Percentiles rank a stretch among this genome's conserved stretches.
These are phyloP conservation scores for Candida mesenterica DNA, from an alignment of 1,139 yeast genomes.

Conservation along the genomic window DNA sequence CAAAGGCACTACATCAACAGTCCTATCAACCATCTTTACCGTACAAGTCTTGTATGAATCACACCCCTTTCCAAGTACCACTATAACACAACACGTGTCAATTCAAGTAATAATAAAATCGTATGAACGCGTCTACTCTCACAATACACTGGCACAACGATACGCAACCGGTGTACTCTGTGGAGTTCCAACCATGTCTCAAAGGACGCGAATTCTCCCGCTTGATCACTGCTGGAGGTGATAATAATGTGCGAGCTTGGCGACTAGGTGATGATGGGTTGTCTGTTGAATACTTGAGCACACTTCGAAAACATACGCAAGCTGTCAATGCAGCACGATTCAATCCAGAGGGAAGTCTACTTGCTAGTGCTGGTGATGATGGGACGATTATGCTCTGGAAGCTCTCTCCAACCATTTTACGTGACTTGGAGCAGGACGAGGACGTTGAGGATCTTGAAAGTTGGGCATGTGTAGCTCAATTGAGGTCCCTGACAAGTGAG, in stretches of 20 bases:
- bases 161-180: constrained; percentile 78
- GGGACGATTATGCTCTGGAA: constrained; percentile 85
- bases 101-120: too few species aligned
- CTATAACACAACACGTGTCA: too few species aligned
- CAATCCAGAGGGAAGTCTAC: constrained; percentile 57
- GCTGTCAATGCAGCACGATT: constrained; percentile 92
- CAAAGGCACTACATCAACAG: too few species aligned
- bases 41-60: too few species aligned
- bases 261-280: constrained; percentile 20
- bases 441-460: constrained; percentile 63
- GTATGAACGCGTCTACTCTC: constrained; percentile 61
- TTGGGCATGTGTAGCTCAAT: constrained; percentile 61
- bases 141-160: constrained; percentile 84
- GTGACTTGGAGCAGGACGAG: constrained; percentile 57
- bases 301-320: constrained; percentile 84
- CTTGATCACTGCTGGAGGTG: constrained; percentile 92
- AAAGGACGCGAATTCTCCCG: constrained; percentile 25
- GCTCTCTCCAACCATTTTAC: constrained; percentile 49
- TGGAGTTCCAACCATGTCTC: constrained; percentile 65
- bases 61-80: too few species aligned
- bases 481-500: constrained; percentile 67
- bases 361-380: constrained; percentile 95
- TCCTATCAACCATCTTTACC: too few species aligned
- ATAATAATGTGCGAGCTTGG: constrained; percentile 81
- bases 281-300: constrained; percentile 62